These are phyloP conservation scores for Parasarocladium wereldwijsianum DNA, from an alignment of 2,329 filamentous ascomycete genomes.

Conservation along the genomic window DNA sequence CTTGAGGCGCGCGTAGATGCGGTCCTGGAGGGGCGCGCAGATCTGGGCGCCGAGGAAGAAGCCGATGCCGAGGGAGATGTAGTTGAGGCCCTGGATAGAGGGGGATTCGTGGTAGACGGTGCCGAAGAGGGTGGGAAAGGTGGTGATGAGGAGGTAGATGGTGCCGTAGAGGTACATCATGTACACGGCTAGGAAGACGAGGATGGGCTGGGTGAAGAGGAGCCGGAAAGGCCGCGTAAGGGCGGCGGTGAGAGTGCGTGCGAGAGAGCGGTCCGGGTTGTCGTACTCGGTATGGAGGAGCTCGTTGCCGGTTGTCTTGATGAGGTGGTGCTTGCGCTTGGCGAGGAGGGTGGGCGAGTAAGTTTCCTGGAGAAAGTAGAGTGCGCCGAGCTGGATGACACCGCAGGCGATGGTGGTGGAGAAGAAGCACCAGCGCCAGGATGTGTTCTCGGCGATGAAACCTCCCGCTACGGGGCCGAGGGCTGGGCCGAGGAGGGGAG, in stretches of 20 bases:
- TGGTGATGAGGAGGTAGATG: slow-evolving; percentile 37
- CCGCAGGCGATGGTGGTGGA: slow-evolving; percentile 58
- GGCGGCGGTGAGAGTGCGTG: slow-evolving; percentile 31
- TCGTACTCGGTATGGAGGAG: slow-evolving; percentile 47
- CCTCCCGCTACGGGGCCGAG: slow-evolving; percentile 60
- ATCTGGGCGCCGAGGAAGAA: slow-evolving; percentile 18
- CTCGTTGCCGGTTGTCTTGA: slow-evolving; percentile 47
- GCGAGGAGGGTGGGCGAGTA: slow-evolving; percentile 65
- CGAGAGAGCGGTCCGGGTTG: slow-evolving; percentile 15
- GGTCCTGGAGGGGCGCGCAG: slow-evolving; percentile 29
- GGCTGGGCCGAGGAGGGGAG: slow-evolving; percentile 64
- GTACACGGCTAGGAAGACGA: slow-evolving; percentile 45
- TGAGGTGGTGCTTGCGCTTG: slow-evolving; percentile 49
- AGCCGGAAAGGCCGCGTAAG: slow-evolving; percentile 49
- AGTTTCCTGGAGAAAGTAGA: slow-evolving; percentile 72
- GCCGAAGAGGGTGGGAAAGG: slow-evolving; percentile 39
- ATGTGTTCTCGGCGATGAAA: slow-evolving; percentile 49
- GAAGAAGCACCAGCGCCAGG: slow-evolving; percentile 75
- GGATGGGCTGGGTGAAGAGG: slow-evolving; percentile 46
- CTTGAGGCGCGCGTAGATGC: slow-evolving; percentile 25
- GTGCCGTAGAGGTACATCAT: slow-evolving; percentile 51
- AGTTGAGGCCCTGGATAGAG: slow-evolving; percentile 26
- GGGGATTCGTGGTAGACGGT: slow-evolving; percentile 41
- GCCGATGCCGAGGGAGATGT: slow-evolving; percentile 15
- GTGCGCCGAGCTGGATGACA: slow-evolving; percentile 54